Evolutionary conservation across 2,329 filamentous ascomycete species (phyloP), one percentile per base, ranked within the genome.

Genomic region (Coniochaeta prunicola): DNA sequence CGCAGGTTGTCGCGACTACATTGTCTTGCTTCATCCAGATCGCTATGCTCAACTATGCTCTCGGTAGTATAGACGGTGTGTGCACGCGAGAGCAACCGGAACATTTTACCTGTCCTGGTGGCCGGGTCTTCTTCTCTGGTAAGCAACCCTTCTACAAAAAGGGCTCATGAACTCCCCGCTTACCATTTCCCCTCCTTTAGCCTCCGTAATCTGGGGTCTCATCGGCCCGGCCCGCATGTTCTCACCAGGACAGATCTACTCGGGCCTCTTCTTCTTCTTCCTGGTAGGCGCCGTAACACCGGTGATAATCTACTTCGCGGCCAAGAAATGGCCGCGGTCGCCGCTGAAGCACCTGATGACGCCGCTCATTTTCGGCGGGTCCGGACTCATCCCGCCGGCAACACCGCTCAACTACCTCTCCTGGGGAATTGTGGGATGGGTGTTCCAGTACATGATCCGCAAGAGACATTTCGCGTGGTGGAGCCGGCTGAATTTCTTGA

Each of bases 391-490:
- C 64, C 84, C 84, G 2, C 84, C 84, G 0, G 88, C 89, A 3
- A 89, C 87, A 0, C 87, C 88, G 0, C 80, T 91, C 60, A 90
- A 89, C 72, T 91, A 90, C 68, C 80, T 89, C 34, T 80, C 81
- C n/a, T 91, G 88, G 88, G 86, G 85, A 19, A 73, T 88, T 59
- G 85, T 91, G 3, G 89, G 88, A 31, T 85, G 83, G 64, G 62
- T 88, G 33, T 91, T 91, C 76, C 88, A 91, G 70, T 84, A 83
- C 69, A 79, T 76, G 66, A 82, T 91, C 68, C 84, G 85, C 70
- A 81, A 82, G 66, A 77, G 79, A 15, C 79, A 83, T 69, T 84
- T 84, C 62, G 80, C 74, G 30, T 91, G 88, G 88, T 91, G 89
- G 89, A 83, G 82, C 71, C 79, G 86, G 28, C 82, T 89, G 67